Evolutionary conservation across 169 alveolate species (phyloP).

Genomic region (Eimeria necatrix): DNA sequence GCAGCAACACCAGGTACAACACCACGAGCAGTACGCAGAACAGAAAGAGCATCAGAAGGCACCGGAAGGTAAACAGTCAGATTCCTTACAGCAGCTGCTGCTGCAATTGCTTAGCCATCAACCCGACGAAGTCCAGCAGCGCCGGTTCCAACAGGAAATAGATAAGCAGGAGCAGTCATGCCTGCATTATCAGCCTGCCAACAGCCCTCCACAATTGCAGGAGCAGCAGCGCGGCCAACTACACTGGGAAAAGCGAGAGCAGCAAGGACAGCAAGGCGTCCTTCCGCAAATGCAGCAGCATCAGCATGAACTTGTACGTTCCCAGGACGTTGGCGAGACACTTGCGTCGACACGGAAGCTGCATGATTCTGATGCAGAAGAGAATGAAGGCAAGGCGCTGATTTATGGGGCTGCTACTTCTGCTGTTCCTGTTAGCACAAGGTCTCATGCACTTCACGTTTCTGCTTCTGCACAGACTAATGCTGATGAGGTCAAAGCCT

Average conservation of each 20-base stretch:
- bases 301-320: neutral
- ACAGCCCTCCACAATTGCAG: neutral
- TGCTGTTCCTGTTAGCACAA: too few species aligned
- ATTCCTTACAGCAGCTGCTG: neutral
- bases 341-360: neutral
- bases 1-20: neutral
- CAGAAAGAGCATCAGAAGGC: conserved; percentile 40
- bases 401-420: too few species aligned
- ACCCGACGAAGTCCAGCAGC: neutral
- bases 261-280: neutral
- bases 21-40: neutral
- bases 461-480: too few species aligned
- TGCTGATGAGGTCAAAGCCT: too few species aligned
- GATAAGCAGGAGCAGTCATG: neutral
- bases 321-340: neutral
- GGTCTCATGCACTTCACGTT: too few species aligned
- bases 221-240: neutral
- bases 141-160: neutral
- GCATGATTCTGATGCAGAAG: too few species aligned
- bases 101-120: neutral
- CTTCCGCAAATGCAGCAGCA: neutral
- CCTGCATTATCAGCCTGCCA: neutral
- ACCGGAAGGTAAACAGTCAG: neutral
- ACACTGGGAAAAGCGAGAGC: neutral
- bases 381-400: too few species aligned